Percentiles rank a stretch among this genome's conserved stretches.
These are phyloP conservation scores for Raphidocelis subcapitata DNA, from an alignment of 139 green algal species.

Conservation along the genomic window DNA sequence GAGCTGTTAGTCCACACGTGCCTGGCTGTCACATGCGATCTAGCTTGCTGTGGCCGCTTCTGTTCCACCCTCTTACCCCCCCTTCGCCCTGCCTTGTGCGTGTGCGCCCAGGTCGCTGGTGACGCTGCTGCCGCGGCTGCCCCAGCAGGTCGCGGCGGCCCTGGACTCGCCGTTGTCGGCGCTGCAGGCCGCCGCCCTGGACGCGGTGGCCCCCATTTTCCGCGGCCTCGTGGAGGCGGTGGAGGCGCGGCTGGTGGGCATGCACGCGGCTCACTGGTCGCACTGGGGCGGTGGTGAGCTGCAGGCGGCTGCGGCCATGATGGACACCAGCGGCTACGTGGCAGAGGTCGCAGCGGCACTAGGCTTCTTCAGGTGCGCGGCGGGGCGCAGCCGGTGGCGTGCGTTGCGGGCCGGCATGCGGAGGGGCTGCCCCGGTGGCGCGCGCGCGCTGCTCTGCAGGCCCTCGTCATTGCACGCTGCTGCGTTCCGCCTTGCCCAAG, in stretches of 20 bases:
- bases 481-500: too few species aligned
- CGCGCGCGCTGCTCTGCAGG: background rate
- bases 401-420: too few species aligned
- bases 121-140: conserved; percentile 48
- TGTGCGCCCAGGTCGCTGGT: conserved; percentile 28
- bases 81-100: background rate
- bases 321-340: conserved; percentile 72
- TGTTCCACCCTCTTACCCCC: too few species aligned
- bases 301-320: conserved; percentile 15
- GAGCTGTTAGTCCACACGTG: background rate
- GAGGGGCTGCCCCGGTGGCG: too few species aligned
- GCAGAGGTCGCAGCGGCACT: conserved; percentile 57
- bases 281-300: background rate
- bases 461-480: too few species aligned
- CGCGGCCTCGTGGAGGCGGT: conserved; percentile 17
- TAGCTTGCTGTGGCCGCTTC: too few species aligned
- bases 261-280: background rate
- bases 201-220: background rate
- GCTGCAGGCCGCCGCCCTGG: conserved; percentile 28
- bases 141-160: conserved; percentile 35
- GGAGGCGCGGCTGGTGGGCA: conserved; percentile 28
- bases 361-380: conserved; percentile 54
- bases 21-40: background rate
- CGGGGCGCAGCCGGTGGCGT: too few species aligned
- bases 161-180: conserved; percentile 50